phyloP scores from a whole-genome alignment of 2,329 filamentous ascomycete genomes.

The Pseudohalonectria lignicola region DNA sequence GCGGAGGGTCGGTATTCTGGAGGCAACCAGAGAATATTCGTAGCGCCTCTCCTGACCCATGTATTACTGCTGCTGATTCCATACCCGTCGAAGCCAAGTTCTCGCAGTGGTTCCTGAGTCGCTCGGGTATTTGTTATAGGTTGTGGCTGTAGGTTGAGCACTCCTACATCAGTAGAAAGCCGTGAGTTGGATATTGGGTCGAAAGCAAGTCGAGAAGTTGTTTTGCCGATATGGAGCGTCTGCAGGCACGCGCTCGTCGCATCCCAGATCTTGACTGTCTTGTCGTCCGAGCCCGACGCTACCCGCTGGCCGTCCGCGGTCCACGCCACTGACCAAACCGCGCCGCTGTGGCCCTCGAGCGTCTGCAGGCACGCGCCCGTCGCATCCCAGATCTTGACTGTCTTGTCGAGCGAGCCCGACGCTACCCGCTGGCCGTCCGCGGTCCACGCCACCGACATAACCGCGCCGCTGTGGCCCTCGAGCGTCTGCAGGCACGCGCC shows the following conservation, averaged over 20 bases:
- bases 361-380: not conserved
- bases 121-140: not conserved
- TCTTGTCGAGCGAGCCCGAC: not conserved
- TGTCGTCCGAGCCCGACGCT: not conserved
- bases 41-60: not conserved
- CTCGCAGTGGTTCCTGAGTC: not conserved
- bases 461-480: conserved; percentile 4
- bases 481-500: not conserved
- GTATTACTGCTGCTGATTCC: not conserved
- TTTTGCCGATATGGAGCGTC: not conserved
- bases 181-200: not conserved
- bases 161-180: not conserved
- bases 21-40: not conserved
- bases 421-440: not conserved
- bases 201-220: not conserved
- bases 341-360: too few species aligned
- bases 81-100: not conserved
- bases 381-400: conserved; percentile 5
- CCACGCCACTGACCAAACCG: not conserved
- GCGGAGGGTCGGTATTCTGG: not conserved
- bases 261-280: conserved; percentile 3
- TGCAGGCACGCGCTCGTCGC: not conserved
- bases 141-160: not conserved
- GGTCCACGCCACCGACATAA: not conserved
- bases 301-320: not conserved